Evolutionary conservation across 768 basidiomycete genomes (phyloP).

Genomic region (Mycena amicta): DNA sequence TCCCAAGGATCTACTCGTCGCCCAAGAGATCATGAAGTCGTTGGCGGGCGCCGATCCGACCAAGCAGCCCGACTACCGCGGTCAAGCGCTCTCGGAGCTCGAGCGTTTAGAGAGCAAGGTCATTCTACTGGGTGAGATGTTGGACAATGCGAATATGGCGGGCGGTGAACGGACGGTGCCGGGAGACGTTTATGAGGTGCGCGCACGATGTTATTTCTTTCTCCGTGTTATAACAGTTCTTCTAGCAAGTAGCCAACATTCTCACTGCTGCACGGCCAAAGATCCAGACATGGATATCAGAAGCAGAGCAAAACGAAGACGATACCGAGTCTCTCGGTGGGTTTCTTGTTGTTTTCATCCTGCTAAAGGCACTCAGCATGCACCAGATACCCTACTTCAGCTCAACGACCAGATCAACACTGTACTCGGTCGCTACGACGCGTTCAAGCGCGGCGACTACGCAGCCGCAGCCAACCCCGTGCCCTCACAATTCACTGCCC

Average conservation of each 20-base stretch:
- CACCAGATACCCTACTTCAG: slow-evolving; percentile 86
- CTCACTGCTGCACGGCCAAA: slow-evolving; percentile 84
- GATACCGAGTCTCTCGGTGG: slow-evolving; percentile 89
- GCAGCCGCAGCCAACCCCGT: slow-evolving; percentile 66
- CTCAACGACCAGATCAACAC: slow-evolving; percentile 99
- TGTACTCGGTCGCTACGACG: slow-evolving; percentile 86
- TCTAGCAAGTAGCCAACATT: slow-evolving; percentile 86
- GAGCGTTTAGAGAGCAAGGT: slow-evolving; percentile 96
- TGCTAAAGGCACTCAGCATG: slow-evolving; percentile 2
- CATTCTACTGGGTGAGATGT: slow-evolving; percentile 93
- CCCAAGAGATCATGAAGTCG: slow-evolving; percentile 96
- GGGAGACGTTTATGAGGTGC: slow-evolving; percentile 92
- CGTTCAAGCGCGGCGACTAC: slow-evolving; percentile 92
- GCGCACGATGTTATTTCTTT: slow-evolving; percentile 28
- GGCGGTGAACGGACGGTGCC: slow-evolving; percentile 78
- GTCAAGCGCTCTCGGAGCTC: slow-evolving; percentile 86
- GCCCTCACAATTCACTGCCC: slow-evolving; percentile 57
- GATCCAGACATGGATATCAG: slow-evolving; percentile 97
- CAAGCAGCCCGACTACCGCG: slow-evolving; percentile 89
- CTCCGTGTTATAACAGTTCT: slow-evolving; percentile 2
- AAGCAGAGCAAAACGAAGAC: slow-evolving; percentile 86
- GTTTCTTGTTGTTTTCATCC: slow-evolving; percentile 24
- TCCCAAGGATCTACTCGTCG: slow-evolving; percentile 90
- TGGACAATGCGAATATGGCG: slow-evolving; percentile 82
- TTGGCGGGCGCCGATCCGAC: slow-evolving; percentile 96